Conservation (phyloP, 306 rosid genomes). For the Acacia melanoxylon region DNA sequence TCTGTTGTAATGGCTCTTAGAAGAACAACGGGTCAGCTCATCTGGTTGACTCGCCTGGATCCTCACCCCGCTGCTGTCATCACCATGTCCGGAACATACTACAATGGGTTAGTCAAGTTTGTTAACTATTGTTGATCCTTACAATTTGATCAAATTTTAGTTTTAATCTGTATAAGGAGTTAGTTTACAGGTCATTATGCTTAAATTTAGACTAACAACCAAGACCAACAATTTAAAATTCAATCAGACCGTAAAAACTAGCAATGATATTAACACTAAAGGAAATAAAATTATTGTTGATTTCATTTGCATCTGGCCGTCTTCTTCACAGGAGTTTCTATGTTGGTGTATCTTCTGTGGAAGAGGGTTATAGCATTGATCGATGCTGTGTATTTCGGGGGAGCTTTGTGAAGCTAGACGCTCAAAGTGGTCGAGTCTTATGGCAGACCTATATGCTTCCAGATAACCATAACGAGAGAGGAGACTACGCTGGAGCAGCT, state of each 20-base stretch:
- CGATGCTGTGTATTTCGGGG: constrained; percentile 67
- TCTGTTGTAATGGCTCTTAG: constrained; percentile 51
- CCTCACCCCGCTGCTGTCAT: constrained; percentile 26
- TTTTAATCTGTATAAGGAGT: no score
- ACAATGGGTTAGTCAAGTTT: constrained; percentile 37
- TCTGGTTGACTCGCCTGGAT: constrained; percentile 51
- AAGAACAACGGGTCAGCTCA: constrained; percentile 43
- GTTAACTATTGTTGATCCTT: no score
- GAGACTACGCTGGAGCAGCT: constrained; percentile 60
- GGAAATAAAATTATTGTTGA: no score
- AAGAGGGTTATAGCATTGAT: constrained; percentile 34
- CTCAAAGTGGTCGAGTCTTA: constrained; percentile 35
- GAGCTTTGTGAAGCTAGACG: constrained; percentile 44
- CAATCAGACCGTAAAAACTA: no score
- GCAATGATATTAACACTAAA: no score
- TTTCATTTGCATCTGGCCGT: not conserved
- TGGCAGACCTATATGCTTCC: constrained; percentile 70
- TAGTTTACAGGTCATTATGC: no score
- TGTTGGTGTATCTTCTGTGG: constrained; percentile 46
- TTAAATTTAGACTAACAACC: no score
- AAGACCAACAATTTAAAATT: no score
- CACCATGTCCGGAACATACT: constrained; percentile 66
- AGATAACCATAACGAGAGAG: constrained; percentile 38
- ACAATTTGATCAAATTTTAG: no score
- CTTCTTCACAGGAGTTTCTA: constrained; percentile 31